Base-by-base conservation (phyloP, 768 basidiomycete species). In the Mycena galopus region DNA sequence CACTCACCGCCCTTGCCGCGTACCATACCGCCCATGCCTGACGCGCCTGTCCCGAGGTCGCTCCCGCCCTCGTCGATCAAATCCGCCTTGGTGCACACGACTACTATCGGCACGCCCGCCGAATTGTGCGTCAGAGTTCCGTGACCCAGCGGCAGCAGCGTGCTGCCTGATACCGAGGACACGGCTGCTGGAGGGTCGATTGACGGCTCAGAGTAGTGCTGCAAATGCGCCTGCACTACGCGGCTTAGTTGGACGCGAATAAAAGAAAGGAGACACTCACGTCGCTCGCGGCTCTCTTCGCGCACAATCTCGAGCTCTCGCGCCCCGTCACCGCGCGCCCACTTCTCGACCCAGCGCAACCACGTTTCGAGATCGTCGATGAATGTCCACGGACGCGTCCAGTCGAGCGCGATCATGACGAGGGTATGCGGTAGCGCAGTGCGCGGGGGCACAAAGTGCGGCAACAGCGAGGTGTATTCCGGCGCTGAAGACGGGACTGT, bases 361-460 rank as follows among this genome's bases (percentile, higher is more conserved):
- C 97, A 99, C 56, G 84, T 88, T 72, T 94, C 85, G 12, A 99
- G 83, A 77, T 98, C 93, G 17, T 93, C 90, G 2, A 98, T 84
- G 80, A 99, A 99, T 1, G 92, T 89, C 91, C 95, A 97, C 1
- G 97, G 97, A 74, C 89, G 89, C 75, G 96, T 97, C 97, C 98
- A 99, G 81, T 99, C 97, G 12, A 99, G 84, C 0, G 92, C 90
- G 76, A 99, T 93, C 77, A 98, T 83, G 55, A 96, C 90, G 33
- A 95, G 85, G 0, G 93, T 93, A 73, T 95, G 92, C 3, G 89
- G 88, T 16, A 95, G 81, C 8, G 89, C 84, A 32, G 88, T 84
- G 67, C 90, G 86, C 1, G 95, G 92, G 1, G 94, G 94, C 29
- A 96, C 81, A 74, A 96, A 94, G 70, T 92, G 90, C 0, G 95